Evolutionary conservation across 192 early-diverging fungal species (phyloP).

Genomic region (Phycomyces nitens): DNA sequence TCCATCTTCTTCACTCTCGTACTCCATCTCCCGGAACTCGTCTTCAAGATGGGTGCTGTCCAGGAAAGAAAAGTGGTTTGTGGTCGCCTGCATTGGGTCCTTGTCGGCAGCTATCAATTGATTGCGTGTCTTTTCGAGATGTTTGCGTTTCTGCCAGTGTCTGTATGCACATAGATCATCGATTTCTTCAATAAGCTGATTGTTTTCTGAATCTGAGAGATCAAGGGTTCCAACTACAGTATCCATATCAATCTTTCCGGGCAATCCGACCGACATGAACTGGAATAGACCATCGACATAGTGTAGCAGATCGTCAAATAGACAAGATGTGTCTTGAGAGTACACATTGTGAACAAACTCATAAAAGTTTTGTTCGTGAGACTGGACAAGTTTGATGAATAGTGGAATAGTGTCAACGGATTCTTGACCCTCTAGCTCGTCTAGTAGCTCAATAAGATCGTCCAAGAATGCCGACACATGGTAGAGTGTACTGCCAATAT

Average conservation of each 20-base stretch:
- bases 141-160: slow-evolving; percentile 11
- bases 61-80: not conserved
- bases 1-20: not conserved
- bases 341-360: slow-evolving; percentile 55
- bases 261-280: slow-evolving; percentile 4
- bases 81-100: not conserved
- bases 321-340: slow-evolving; percentile 39
- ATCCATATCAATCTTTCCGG: slow-evolving; percentile 14
- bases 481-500: slow-evolving; percentile 46
- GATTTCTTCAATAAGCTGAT: slow-evolving; percentile 4
- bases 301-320: slow-evolving; percentile 48
- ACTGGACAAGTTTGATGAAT: slow-evolving; percentile 41
- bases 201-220: not conserved
- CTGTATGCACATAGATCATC: slow-evolving; percentile 15
- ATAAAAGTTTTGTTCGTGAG: slow-evolving; percentile 50
- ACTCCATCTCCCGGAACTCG: not conserved
- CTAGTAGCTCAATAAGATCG: slow-evolving; percentile 49
- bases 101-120: slow-evolving; percentile 7
- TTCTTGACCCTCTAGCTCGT: slow-evolving; percentile 29
- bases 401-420: slow-evolving; percentile 20
- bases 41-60: not conserved
- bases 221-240: not conserved
- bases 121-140: slow-evolving; percentile 4
- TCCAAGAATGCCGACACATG: slow-evolving; percentile 48
- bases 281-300: slow-evolving; percentile 45